Evolutionary conservation across 768 basidiomycete species (phyloP), one percentile per base, ranked within the genome.

Genomic region (Filobasidium floriforme): DNA sequence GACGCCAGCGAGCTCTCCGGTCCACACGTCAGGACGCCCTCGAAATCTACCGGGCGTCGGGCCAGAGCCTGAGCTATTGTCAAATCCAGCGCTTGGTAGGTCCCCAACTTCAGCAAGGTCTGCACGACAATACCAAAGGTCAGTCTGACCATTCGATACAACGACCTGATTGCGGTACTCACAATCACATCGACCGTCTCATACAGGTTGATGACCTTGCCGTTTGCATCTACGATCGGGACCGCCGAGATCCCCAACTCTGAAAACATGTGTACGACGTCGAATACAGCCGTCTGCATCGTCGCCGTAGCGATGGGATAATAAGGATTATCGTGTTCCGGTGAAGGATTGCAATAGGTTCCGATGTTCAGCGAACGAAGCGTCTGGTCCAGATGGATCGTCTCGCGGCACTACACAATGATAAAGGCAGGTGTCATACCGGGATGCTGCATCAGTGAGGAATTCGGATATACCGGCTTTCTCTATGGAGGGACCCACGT

Each of bases 151-250:
- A 5, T 22, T 4, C 24, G 15, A 28, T 22, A 4, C 15, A 12
- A 22, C 46, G 5, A 5, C 46, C 22, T 6, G 5, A 18, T 1
- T 7, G 51, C 10, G 18, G 15, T 24, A 83, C 88, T 73, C 79
- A 96, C 93, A 68, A 98, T 94, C 60, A 99, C 94, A 81, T 99
- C 96, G 26, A 99, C 96, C 6, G 96, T 97, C 80, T 99, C 96
- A 76, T 97, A 99, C 59, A 99, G 80, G 76, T 99, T 93, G 70
- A 98, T 84, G 49, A 99, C 96, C 62, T 92, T 84, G 10, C 94
- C 94, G 9, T 91, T 84, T 46, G 76, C 73, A 72, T 99, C 90
- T 37, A 98, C 84, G 75, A 99, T 97, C 9, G 96, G 96, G 6
- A 99, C 94, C 6, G 94, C 94, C 10, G 90, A 92, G 71, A 99